Base-by-base conservation (phyloP, 2,329 filamentous ascomycete genomes). In the Trichoderma cornu-damae region DNA sequence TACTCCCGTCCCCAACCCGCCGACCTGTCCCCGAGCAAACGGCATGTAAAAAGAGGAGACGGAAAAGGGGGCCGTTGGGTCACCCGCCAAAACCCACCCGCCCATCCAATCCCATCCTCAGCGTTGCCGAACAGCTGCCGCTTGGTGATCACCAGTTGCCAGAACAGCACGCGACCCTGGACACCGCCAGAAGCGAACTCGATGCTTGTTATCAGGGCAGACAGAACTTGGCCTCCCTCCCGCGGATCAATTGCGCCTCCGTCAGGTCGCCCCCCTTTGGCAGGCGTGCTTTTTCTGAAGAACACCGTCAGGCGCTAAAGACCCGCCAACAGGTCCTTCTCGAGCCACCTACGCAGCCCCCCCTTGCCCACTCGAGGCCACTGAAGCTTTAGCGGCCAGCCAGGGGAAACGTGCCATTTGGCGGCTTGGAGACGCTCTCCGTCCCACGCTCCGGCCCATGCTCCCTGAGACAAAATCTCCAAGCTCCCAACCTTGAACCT, bases 381-480 rank as follows among this genome's bases (percentile, higher is more conserved):
- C 54, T 57, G 54, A 51, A 37, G n/a, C n/a, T 47, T 42, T 49
- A 44, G 46, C 26, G 22, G 37, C 54, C 46, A 51, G 53, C 53
- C 43, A 57, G 53, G 53, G 54, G 54, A 50, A 57, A 43, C 46
- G 54, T 51, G 46, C 54, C 47, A 44, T 57, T 57, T 57, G 54
- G 47, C 47, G 54, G 46, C 54, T 26, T 46, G 28, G 35, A 28
- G 44, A 30, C 26, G 6, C 34, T 32, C 50, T 35, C 51, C 51
- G 46, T 55, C 40, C 37, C 37, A 40, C 20, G 18, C 37, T 22
- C 18, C 20, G 28, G 37, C 37, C 12, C 35, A 48, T 51, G 43
- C 52, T 56, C 52, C 54, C 54, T 57, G 53, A 57, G 54, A 57
- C 54, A 57, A 57, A 57, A 44, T 49, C 47, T 57, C 47, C 38